phyloP scores from a whole-genome alignment of 1,284 basidiomycete species.

The Chondrostereum purpureum region DNA sequence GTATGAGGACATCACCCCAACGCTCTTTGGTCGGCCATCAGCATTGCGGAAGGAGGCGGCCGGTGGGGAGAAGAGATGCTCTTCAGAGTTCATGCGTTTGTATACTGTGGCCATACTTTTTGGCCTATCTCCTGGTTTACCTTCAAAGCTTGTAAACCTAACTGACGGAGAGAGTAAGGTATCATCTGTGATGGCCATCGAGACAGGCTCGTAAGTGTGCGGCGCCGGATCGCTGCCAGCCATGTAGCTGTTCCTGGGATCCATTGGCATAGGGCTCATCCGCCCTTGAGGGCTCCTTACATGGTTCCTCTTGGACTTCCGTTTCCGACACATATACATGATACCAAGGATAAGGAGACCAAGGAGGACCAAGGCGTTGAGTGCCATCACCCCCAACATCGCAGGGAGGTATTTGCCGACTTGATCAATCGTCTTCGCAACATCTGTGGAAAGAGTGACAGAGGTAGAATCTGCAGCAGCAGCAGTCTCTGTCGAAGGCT shows the following conservation, averaged over 20 bases:
- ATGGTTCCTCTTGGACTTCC: slow-evolving; percentile 24
- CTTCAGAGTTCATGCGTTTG: slow-evolving; percentile 13
- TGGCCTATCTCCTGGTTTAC: slow-evolving; percentile 21
- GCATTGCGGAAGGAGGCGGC: slow-evolving; percentile 12
- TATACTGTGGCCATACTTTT: slow-evolving; percentile 16
- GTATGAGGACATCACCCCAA: slow-evolving; percentile 8
- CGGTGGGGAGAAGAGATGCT: slow-evolving; percentile 15
- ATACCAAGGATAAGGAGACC: slow-evolving; percentile 46
- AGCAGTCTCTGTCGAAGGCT: slow-evolving; percentile 41
- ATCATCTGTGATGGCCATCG: slow-evolving; percentile 70
- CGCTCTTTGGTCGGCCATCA: slow-evolving; percentile 31
- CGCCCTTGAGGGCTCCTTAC: slow-evolving; percentile 41
- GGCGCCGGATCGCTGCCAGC: slow-evolving; percentile 23
- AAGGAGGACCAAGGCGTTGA: slow-evolving; percentile 64
- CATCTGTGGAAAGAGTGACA: slow-evolving; percentile 45
- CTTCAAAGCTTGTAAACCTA: slow-evolving; percentile 46
- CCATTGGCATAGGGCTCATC: slow-evolving; percentile 43
- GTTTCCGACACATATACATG: slow-evolving; percentile 42
- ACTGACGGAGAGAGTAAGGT: slow-evolving; percentile 61
- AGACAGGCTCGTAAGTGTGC: slow-evolving; percentile 62
- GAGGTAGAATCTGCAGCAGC: slow-evolving; percentile 34
- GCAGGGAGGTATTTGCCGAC: slow-evolving; percentile 60
- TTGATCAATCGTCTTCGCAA: slow-evolving; percentile 49
- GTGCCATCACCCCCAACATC: slow-evolving; percentile 62
- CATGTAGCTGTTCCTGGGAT: slow-evolving; percentile 31